Evolutionary conservation across 805 yeast species (phyloP), one percentile per base, ranked within the genome.

Genomic region (Yarrowia porcina): DNA sequence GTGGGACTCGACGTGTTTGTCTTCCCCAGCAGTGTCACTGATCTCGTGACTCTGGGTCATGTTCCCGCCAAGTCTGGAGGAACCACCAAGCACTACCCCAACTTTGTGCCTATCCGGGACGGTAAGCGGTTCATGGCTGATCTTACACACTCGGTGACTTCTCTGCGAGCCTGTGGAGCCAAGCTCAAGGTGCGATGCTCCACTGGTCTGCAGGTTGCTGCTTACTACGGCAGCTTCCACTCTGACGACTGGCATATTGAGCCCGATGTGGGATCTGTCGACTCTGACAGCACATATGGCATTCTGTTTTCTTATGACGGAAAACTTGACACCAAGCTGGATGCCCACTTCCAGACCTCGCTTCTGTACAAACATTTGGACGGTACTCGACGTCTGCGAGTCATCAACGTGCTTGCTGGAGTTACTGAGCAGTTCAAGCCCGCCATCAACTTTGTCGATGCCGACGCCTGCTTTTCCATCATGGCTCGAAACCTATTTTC

Each of bases 301-400:
- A 86, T 89, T 1, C 79, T 90, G 60, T 83, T 93, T 69, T 80
- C 80, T 50, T 88, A 89, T 70, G 97, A 91, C 70, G 90, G 90
- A 3, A 84, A 83, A 65, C 77, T 90, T 33, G 83, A 85, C 64
- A 78, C 88, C 1, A 83, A 83, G 65, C 79, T 81, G 38, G 97
- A 91, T 72, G 88, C 90, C 21, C 94, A 90, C 72, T 90, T 93
- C 77, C 99, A 94, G 75, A 88, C 89, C 1, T 97, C 98, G 0
- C 68, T 94, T 27, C 76, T 94, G 63, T 93, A 91, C 72, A 92
- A 97, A 0, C 88, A 90, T 50, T 70, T 79, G 1, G 79, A 80
- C 52, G 99, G 99, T 21, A 75, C 79, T 9, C 79, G 97, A 67
- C 87, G 89, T 68, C 93, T 94, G 15, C 81, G 99, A 66, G 91